Percentiles rank a stretch among this genome's conserved stretches.
Evolutionary conservation across 2,329 filamentous ascomycete genomes (phyloP).

Genomic region (Dactylellina parvicollis): DNA sequence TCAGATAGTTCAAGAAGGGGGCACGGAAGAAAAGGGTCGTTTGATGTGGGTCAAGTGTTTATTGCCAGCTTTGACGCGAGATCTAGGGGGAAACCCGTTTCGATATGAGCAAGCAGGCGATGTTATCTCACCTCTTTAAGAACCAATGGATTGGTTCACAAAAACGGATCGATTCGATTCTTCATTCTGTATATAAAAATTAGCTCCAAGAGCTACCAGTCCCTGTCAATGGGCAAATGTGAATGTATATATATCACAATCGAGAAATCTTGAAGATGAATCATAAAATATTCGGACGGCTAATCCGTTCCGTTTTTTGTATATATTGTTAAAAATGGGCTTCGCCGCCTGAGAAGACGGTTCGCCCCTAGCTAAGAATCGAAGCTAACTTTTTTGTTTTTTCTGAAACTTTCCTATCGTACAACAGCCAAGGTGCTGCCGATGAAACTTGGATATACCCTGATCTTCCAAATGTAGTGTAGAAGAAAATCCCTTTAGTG

Average conservation of each 20-base stretch:
- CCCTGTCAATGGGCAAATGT: background rate
- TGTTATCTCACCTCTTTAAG: slow-evolving; percentile 4
- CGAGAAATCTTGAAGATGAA: too few relatives aligned
- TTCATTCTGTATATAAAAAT: background rate
- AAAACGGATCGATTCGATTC: background rate
- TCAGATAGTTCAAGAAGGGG: background rate
- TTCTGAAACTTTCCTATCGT: slow-evolving; percentile 23
- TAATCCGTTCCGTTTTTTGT: too few relatives aligned
- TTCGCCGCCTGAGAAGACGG: too few relatives aligned
- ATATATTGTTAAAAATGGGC: background rate
- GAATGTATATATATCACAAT: too few relatives aligned
- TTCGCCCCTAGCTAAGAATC: slow-evolving; percentile 16
- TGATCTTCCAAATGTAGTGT: background rate
- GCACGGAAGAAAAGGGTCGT: background rate
- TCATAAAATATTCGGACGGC: too few relatives aligned
- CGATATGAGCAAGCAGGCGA: background rate
- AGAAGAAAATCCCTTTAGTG: background rate
- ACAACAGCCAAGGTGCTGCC: slow-evolving; percentile 13
- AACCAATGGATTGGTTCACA: background rate
- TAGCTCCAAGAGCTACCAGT: background rate
- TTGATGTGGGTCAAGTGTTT: slow-evolving; percentile 4
- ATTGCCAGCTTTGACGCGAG: background rate
- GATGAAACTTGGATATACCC: slow-evolving; percentile 28
- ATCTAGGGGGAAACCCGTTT: background rate
- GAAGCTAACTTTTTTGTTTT: slow-evolving; percentile 20